Base-by-base conservation (phyloP, 306 rosid species). In the Quercus cerris region DNA sequence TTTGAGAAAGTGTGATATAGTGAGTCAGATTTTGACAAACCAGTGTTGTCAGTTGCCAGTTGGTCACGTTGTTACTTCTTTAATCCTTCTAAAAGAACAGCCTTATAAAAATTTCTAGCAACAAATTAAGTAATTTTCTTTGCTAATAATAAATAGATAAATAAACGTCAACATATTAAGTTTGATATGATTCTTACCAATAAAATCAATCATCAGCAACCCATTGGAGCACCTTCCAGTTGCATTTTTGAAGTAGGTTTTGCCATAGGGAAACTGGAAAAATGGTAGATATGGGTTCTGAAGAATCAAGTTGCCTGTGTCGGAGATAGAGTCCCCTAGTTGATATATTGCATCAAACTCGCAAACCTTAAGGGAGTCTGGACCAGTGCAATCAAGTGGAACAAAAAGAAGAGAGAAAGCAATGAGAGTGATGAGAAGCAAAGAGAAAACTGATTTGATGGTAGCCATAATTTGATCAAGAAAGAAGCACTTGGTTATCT, bases 221-320 rank as follows among this genome's bases (percentile, higher is more conserved):
- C 73, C 82, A 17, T 79, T 33, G 44, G 82, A 72, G 68, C 73
- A 79, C 4, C 78, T 73, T 3, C 78, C 83, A 0, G 78, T 73
- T 20, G 74, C 28, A 1, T 62, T 62, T 5, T 73, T 62, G 82
- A 79, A 72, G 64, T 28, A 79, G 1, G 82, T 27, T 62, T 79
- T 10, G 10, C 82, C 77, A 11, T 79, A 79, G 1, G 77, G 82
- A 71, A 33, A 64, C 19, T 33, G 67, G 28, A 63, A 23, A 19
- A 25, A 71, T 8, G 82, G 54, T 14, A 56, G 19, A 23, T 14
- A 35, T 2, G 82, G 76, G n/a, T 79, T 73, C 38, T 79, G 73
- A 1, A 5, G 4, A 13, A 62, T 63, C 17, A 62, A 31, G 52
- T 63, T 63, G 75, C 74, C 83, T 0, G 74, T 62, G 74, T 73